Conservation (phyloP, 345 rosid species). For the Aquilaria yunnanensis region DNA sequence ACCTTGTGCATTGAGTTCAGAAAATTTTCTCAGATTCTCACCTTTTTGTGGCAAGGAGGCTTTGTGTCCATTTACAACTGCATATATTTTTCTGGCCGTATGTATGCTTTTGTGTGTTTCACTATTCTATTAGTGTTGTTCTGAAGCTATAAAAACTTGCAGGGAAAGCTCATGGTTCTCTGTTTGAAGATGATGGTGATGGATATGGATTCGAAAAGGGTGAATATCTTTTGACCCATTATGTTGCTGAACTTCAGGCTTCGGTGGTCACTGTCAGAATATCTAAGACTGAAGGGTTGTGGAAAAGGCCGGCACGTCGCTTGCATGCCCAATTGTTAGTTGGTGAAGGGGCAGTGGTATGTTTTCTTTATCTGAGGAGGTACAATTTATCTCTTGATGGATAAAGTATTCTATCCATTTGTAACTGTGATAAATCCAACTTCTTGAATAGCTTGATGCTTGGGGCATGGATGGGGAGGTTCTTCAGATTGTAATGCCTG, state of each 20-base stretch:
- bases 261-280: conserved; percentile 58
- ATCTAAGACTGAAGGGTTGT: conserved; percentile 60
- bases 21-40: too few species aligned
- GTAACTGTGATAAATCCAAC: neutral
- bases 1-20: too few species aligned
- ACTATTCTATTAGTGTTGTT: too few species aligned
- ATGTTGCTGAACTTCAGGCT: conserved; percentile 51
- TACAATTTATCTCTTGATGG: neutral
- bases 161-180: conserved; percentile 73
- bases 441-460: conserved; percentile 50
- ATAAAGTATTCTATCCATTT: neutral
- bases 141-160: neutral
- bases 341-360: conserved; percentile 82
- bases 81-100: too few species aligned
- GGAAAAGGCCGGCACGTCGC: conserved; percentile 80
- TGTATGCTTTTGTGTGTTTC: too few species aligned
- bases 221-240: conserved; percentile 53
- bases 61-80: too few species aligned
- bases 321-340: conserved; percentile 59
- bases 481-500: conserved; percentile 52
- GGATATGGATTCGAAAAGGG: conserved; percentile 73
- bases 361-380: conserved; percentile 5
- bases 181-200: conserved; percentile 89
- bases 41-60: too few species aligned
- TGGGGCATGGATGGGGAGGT: conserved; percentile 89